Evolutionary conservation across 441 rosid genomes (phyloP).

Genomic region (Populus tomentosa): DNA sequence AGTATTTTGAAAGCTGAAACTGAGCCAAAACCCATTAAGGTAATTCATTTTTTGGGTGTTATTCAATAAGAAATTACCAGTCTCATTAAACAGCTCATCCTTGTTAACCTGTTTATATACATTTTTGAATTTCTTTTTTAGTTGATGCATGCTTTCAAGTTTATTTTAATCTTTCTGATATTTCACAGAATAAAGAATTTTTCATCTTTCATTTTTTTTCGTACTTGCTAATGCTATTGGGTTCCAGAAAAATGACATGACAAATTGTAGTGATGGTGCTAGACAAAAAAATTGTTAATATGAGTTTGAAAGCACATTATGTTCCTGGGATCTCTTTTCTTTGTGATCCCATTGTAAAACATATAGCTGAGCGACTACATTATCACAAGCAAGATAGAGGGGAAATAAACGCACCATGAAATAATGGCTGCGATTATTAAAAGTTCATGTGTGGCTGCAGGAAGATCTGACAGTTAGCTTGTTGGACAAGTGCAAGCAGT

Average conservation of each 20-base stretch:
- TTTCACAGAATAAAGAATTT: background rate
- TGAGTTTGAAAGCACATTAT: background rate
- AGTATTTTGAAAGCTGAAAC: conserved; percentile 59
- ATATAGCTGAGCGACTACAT: background rate
- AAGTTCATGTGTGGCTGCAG: conserved; percentile 32
- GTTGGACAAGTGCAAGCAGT: conserved; percentile 74
- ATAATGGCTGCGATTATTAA: background rate
- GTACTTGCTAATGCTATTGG: background rate
- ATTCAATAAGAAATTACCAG: background rate
- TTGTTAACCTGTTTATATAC: background rate
- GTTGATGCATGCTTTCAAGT: background rate
- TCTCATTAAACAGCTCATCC: background rate
- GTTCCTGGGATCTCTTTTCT: background rate
- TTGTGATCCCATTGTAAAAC: background rate
- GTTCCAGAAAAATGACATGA: background rate
- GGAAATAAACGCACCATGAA: background rate
- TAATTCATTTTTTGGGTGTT: conserved; percentile 13
- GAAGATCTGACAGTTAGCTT: conserved; percentile 66
- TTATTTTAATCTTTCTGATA: background rate
- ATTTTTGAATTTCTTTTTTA: background rate
- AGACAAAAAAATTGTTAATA: background rate
- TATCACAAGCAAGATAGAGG: background rate
- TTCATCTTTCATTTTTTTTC: background rate
- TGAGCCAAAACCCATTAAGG: conserved; percentile 53
- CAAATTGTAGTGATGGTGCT: background rate